Percentiles rank a stretch among this genome's conserved stretches.
Evolutionary conservation across 2,329 filamentous ascomycete genomes (phyloP).

Genomic region (Botrytis elliptica): DNA sequence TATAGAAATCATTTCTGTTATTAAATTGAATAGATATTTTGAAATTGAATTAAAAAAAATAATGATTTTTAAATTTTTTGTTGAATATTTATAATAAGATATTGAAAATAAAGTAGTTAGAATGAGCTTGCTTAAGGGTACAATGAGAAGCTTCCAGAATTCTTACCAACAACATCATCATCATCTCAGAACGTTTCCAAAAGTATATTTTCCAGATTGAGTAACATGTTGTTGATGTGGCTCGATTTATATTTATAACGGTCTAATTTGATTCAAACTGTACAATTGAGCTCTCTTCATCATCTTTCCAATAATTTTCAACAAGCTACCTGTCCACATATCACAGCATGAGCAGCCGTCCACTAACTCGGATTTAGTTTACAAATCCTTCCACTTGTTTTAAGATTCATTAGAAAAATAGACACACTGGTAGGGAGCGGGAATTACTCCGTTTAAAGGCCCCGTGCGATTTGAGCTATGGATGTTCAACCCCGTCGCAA

Average conservation of each 20-base stretch:
- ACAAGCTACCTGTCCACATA: background rate
- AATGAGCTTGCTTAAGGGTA: too few relatives aligned
- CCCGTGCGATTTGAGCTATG: background rate
- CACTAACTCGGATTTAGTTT: background rate
- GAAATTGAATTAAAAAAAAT: too few relatives aligned
- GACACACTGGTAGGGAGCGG: background rate
- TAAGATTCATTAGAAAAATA: accelerated
- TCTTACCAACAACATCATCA: too few relatives aligned
- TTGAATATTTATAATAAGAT: too few relatives aligned
- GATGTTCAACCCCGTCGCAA: background rate
- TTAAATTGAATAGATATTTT: too few relatives aligned
- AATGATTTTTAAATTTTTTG: too few relatives aligned
- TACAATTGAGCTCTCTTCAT: background rate
- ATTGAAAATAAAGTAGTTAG: too few relatives aligned
- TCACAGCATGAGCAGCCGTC: background rate
- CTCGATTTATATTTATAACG: background rate
- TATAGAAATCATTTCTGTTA: too few relatives aligned
- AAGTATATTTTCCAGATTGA: background rate
- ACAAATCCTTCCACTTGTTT: background rate
- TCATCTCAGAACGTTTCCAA: background rate
- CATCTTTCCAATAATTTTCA: background rate
- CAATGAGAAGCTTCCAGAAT: too few relatives aligned
- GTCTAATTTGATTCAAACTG: too few relatives aligned
- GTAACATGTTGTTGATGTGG: background rate
- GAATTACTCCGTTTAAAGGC: background rate